Base-by-base conservation (phyloP, 129 eudicot species). In the Glebionis coronaria region DNA sequence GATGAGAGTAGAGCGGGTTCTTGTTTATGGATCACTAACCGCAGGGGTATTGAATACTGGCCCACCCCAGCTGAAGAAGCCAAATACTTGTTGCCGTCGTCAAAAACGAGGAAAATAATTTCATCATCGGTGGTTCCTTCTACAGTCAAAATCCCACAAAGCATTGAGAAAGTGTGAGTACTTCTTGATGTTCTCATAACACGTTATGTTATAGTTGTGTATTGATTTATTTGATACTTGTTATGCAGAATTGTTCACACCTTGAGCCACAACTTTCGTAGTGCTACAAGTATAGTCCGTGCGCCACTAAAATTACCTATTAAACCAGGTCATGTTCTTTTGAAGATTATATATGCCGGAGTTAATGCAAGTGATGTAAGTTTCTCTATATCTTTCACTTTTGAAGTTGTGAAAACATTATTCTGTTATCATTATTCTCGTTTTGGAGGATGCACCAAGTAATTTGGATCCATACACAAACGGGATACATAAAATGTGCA, bases 361-460 rank as follows among this genome's bases (percentile, higher is more conserved):
- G 98, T 93, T 15, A 93, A 93, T 71, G 98, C 98, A 19, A 88
- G 98, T 53, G 98, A 93, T 82, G 98, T 88, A 82, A 86, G 97
- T 79, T 76, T 81, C 7, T 3, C 5, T 56, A 23, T 20, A 23
- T 0, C 61, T 56, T 21, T 23, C 14, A 5, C 16, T 47, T n/a
- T 47, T 13, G 7, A 49, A 13, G 54, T 49, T 49, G 7, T 49
- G 54, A 49, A 49, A 23, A n/a, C n/a, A n/a, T n/a, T n/a, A n/a
- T n/a, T n/a, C n/a, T n/a, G n/a, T n/a, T n/a, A n/a, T n/a, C n/a
- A n/a, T n/a, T n/a, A n/a, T n/a, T n/a, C n/a, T n/a, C n/a, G n/a
- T n/a, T n/a, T n/a, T n/a, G n/a, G n/a, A n/a, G n/a, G n/a, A n/a
- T n/a, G n/a, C n/a, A n/a, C n/a, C n/a, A n/a, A n/a, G n/a, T n/a